A percentile compares a stretch with the other conserved stretches of the same genome.
Evolutionary conservation across 2,329 filamentous ascomycete species (phyloP).

Genomic region (Fusarium sp.): DNA sequence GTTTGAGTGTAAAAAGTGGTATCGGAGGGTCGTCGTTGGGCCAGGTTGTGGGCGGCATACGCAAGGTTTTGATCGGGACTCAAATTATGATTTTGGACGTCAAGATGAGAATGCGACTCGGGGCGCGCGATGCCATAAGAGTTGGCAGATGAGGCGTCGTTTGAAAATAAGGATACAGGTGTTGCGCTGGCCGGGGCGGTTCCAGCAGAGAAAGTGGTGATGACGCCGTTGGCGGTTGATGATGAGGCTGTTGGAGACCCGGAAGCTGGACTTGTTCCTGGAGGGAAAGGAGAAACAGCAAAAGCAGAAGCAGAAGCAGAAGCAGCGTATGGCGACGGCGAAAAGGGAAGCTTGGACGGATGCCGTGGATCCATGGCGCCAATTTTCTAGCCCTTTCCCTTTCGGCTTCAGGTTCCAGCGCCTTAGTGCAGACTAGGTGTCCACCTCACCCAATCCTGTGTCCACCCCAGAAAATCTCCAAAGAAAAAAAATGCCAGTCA

Average conservation of each 20-base stretch:
- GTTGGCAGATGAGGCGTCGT: constrained; percentile 18
- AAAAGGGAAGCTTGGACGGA: constrained; percentile 52
- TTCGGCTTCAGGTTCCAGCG: constrained; percentile 32
- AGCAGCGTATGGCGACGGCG: constrained; percentile 49
- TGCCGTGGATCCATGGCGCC: constrained; percentile 51
- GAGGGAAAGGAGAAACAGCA: constrained; percentile 48
- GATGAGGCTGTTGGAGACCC: constrained; percentile 38
- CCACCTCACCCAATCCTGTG: constrained; percentile 39
- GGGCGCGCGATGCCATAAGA: constrained; percentile 39
- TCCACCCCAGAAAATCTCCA: constrained; percentile 48
- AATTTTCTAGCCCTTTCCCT: constrained; percentile 53
- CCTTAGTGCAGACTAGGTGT: constrained; percentile 7
- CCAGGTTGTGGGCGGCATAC: constrained; percentile 49
- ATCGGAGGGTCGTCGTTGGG: constrained; percentile 57
- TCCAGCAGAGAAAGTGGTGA: constrained; percentile 26
- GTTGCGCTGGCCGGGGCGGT: constrained; percentile 32
- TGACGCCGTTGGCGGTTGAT: constrained; percentile 21
- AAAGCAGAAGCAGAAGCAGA: constrained; percentile 10
- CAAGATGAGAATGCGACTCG: constrained; percentile 36
- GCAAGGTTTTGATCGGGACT: constrained; percentile 47
- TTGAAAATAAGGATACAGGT: constrained; percentile 11
- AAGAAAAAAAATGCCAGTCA: constrained; percentile 37
- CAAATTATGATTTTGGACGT: constrained; percentile 38
- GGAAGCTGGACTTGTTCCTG: constrained; percentile 22
- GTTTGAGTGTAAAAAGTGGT: constrained; percentile 57